Evolutionary conservation across 2,329 filamentous ascomycete genomes (phyloP), one percentile per base, ranked within the genome.

Genomic region (Cladosporium oxysporum): DNA sequence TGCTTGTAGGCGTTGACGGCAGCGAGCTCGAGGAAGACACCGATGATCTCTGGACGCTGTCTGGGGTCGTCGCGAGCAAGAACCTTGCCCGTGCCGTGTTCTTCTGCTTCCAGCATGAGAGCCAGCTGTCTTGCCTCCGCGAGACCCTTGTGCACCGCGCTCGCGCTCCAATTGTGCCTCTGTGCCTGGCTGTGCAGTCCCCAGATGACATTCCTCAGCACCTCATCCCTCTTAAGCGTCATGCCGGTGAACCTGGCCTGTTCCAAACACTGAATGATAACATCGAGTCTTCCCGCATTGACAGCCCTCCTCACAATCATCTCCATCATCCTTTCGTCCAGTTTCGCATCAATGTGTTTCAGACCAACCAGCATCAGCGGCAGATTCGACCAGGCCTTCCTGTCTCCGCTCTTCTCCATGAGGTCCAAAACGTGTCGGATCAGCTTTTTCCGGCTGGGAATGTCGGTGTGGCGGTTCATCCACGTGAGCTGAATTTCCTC

Each of bases 21-120:
- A 21, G 78, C 75, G 71, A 83, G 67, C 70, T 82, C 80, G 6
- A 82, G 71, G 61, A 79, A 78, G 31, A 78, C 66, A n/a, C 78
- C 81, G 37, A 83, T 73, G 4, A 80, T 75, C 4, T 73, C 71
- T 1, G 80, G 78, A 53, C 73, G 69, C 64, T 64, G 72, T 62
- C 76, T 74, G n/a, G 72, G 68, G 68, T 81, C 76, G 11, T 70
- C 66, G 53, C 64, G 65, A 7, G 66, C 63, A 11, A 70, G 33
- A 23, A 57, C 66, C 53, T 66, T 67, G 53, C 70, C 70, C 11
- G 71, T 70, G 50, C 75, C 71, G 71, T 84, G 81, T 65, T 77
- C 75, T 53, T 75, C 67, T 5, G 74, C 73, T 66, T 82, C 80
- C 71, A 83, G 73, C 67, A 82, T 65, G 52, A 78, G 73, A 18